Base-by-base conservation (phyloP, 108 stramenopile genomes). In the Fistulifera pelliculosa region DNA sequence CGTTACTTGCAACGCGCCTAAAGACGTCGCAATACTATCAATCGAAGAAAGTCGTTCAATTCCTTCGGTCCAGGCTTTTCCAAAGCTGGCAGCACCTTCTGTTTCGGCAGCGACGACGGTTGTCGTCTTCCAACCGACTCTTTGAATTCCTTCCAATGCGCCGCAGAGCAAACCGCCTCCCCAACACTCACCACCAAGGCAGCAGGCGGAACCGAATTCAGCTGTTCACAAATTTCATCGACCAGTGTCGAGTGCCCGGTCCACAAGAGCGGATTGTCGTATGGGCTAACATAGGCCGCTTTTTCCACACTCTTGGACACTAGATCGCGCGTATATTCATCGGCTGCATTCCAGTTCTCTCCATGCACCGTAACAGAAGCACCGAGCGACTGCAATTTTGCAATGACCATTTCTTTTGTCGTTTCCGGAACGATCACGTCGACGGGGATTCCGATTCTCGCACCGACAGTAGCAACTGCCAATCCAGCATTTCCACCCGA, bases 161-260 rank as follows among this genome's bases (percentile, higher is more conserved):
- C 94, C 94, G 27, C 76, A 71, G 6, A 96, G 54, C 3, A 96
- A 60, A 22, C 94, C 94, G 40, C 94, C 94, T 18, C 94, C 94
- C 94, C 94, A 0, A 96, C 92, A 41, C 85, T 83, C 13, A 77
- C 73, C 12, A 93, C 69, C 19, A 96, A 63, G 17, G 83, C 81
- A 35, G 80, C 90, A 23, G 64, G 27, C 5, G 27, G n/a, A 35
- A 43, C 18, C 13, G 39, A 22, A 27, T 42, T 16, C 22, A 71
- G 41, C 21, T 79, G 73, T 11, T 72, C 61, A 21, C 74, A 45
- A n/a, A 95, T 62, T 64, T 96, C 94, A 53, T 87, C 87, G 8
- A 96, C 70, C 1, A 92, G 47, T 0, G 87, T 76, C 18, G 87
- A 81, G 64, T 96, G 89, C 8, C 94, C 94, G 16, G 90, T 85